Conservation (phyloP, 768 basidiomycete genomes). For the Trametes villosa region DNA sequence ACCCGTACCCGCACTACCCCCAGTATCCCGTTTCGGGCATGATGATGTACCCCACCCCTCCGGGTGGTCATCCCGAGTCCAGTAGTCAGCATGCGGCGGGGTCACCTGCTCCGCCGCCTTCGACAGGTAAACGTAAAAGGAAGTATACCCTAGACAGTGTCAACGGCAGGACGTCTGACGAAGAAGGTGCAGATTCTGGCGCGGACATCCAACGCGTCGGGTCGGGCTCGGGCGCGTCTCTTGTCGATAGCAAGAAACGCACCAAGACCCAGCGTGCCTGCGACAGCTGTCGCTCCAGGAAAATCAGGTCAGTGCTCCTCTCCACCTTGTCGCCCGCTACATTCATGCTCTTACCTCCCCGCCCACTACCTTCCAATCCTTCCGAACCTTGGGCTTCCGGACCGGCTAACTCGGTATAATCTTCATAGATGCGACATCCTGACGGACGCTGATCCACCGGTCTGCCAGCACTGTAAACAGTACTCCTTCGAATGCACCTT, state of each 20-base stretch:
- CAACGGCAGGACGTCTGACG: conserved; percentile 49
- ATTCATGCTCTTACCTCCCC: conserved; percentile 11
- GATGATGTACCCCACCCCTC: conserved; percentile 65
- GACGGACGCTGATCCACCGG: conserved; percentile 70
- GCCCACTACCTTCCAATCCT: conserved; percentile 1
- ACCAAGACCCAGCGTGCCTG: conserved; percentile 93
- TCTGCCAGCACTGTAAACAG: conserved; percentile 95
- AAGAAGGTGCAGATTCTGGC: conserved; percentile 54
- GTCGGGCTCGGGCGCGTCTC: conserved; percentile 22
- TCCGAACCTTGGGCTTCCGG: conserved; percentile 14
- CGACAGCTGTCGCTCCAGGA: conserved; percentile 87
- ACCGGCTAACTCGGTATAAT: conserved; percentile 11
- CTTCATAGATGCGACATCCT: conserved; percentile 79
- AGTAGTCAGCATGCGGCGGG: conserved; percentile 32
- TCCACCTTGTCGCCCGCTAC: conserved; percentile 2
- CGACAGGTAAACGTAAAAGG: conserved; percentile 67
- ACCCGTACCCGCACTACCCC: conserved; percentile 58
- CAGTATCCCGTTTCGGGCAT: conserved; percentile 56
- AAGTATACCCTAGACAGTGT: conserved; percentile 33
- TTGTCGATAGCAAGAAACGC: conserved; percentile 75
- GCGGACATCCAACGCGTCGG: conserved; percentile 42
- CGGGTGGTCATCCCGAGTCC: conserved; percentile 42
- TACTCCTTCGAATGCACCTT: conserved; percentile 95
- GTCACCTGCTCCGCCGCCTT: conserved; percentile 36
- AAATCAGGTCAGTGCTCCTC: conserved; percentile 65